Percentiles rank a stretch among this genome's conserved stretches.
Evolutionary conservation across 345 rosid species (phyloP).

Genomic region (Pistacia vera): DNA sequence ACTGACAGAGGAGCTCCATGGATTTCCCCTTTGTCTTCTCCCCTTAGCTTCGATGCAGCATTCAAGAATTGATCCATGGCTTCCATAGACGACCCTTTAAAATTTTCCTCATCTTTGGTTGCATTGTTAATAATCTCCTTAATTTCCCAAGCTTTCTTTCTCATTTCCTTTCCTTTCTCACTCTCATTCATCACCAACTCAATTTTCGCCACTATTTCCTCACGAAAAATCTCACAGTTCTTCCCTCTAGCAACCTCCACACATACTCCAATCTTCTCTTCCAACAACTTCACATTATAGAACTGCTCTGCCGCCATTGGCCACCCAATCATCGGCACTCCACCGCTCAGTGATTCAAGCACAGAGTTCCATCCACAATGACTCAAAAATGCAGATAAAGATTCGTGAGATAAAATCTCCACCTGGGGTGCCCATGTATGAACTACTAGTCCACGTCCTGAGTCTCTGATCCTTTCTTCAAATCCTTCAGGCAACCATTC

Average conservation of each 20-base stretch:
- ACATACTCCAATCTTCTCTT: constrained; percentile 30
- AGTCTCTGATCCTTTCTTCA: constrained; percentile 16
- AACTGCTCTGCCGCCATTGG: constrained; percentile 30
- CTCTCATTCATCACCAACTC: constrained; percentile 53
- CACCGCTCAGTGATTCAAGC: constrained; percentile 32
- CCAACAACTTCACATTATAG: constrained; percentile 32
- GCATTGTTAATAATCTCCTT: constrained; percentile 38
- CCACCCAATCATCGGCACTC: constrained; percentile 36
- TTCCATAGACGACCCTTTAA: constrained; percentile 32
- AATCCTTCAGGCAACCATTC: constrained; percentile 39
- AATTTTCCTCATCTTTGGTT: constrained; percentile 23
- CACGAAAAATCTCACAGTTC: constrained; percentile 21
- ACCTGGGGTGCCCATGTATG: constrained; percentile 40
- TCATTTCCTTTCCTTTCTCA: constrained; percentile 41
- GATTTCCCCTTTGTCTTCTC: neutral
- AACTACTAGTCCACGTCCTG: constrained; percentile 26
- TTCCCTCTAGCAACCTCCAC: constrained; percentile 35
- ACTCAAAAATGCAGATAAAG: constrained; percentile 31
- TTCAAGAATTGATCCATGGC: constrained; percentile 41
- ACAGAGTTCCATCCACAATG: constrained; percentile 49
- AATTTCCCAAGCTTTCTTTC: constrained; percentile 39
- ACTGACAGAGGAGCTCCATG: too few species aligned
- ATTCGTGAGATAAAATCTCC: constrained; percentile 32
- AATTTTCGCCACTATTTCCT: constrained; percentile 44
- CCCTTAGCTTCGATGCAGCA: constrained; percentile 22